Base-by-base conservation (phyloP, 139 green algal genomes). In the Micromonas pusilla region DNA sequence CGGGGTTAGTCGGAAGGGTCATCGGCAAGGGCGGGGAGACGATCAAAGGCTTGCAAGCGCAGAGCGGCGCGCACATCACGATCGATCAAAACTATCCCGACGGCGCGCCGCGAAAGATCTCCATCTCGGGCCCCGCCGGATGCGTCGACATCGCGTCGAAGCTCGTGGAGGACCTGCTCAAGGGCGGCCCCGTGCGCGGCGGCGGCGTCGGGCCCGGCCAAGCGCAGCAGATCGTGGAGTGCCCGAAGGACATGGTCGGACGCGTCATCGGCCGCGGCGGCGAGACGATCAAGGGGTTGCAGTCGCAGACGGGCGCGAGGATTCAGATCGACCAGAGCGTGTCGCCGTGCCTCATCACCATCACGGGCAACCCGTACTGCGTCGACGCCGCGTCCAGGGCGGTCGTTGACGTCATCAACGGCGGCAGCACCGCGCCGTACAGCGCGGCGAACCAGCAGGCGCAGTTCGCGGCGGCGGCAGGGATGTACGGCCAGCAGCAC, bases 221-320 rank as follows among this genome's bases (percentile, higher is more conserved):
- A 20, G 36, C 39, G 26, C 6, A 23, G 1, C 13, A 88, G 21
- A 83, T 86, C 26, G 21, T 97, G 36, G 85, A 93, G 45, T 97
- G 92, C 82, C 91, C 91, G n/a, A 96, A 96, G 85, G 64, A 75
- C 3, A 91, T 95, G 79, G 78, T 98, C 0, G 93, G 93, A 1
- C 91, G 93, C 53, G 86, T 98, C 28, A 98, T 98, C 67, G 93
- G 93, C 70, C 94, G 93, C 82, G 89, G 91, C 53, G 93, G 93
- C 3, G 93, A 97, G 75, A 97, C 91, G 2, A 96, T 98, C 89
- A 96, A 96, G 86, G 79, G 82, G 20, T 86, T 98, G 83, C 93
- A 98, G 86, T 86, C 86, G 64, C 85, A 91, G 45, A 96, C 86
- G 45, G 86, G 83, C 26, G 86, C 85, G 19, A 90, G 87, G 81